Percentiles rank a stretch among this genome's conserved stretches.
Conservation (phyloP, 2,329 filamentous ascomycete genomes). For the Dichotomopilus funicola region DNA sequence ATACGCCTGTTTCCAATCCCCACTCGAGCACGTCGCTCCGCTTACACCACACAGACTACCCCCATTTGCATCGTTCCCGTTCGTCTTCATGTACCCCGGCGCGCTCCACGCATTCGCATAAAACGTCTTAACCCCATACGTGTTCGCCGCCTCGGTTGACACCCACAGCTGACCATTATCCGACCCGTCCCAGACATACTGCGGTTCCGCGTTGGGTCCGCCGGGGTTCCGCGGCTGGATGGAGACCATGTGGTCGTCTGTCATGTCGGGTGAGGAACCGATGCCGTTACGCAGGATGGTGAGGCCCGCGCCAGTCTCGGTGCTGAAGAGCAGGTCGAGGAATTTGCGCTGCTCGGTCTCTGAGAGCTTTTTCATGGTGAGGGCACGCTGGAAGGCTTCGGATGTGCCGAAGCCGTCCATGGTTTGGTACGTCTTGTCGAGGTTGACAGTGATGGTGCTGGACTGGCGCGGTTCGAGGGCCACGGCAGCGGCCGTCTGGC, state of each 20-base stretch:
- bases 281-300: conserved; percentile 38
- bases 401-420: conserved; percentile 38
- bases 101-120: conserved; percentile 35
- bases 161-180: conserved; percentile 38
- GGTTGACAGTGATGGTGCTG: conserved; percentile 18
- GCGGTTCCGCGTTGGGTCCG: conserved; percentile 22
- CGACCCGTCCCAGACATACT: conserved; percentile 30
- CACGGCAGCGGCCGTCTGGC: not conserved
- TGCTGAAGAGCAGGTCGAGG: conserved; percentile 35
- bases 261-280: conserved; percentile 32
- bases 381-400: conserved; percentile 37
- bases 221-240: conserved; percentile 31
- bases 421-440: conserved; percentile 28
- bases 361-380: conserved; percentile 26
- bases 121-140: conserved; percentile 38
- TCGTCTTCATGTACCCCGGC: conserved; percentile 32
- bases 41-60: conserved; percentile 29
- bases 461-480: not conserved
- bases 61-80: conserved; percentile 25
- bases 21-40: conserved; percentile 26
- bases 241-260: conserved; percentile 30
- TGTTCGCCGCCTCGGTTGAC: conserved; percentile 32
- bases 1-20: conserved; percentile 33
- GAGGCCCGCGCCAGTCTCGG: conserved; percentile 29
- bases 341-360: conserved; percentile 30